Evolutionary conservation across 2,329 filamentous ascomycete genomes (phyloP), one percentile per base, ranked within the genome.

Genomic region (Pyrenochaeta sp.): DNA sequence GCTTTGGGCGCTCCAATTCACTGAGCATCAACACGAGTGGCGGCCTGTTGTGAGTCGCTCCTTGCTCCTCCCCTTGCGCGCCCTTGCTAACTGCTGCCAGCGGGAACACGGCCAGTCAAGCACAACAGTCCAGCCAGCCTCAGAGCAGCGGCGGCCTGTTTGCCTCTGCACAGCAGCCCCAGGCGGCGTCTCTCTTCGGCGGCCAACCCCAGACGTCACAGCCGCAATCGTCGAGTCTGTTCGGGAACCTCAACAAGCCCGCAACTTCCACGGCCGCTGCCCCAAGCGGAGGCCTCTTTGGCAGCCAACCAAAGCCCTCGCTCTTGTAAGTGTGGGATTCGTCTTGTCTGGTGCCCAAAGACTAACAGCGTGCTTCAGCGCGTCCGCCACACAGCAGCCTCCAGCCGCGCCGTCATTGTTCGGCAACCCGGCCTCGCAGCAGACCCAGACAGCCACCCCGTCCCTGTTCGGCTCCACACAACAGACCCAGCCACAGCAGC

Each of bases 11-110:
- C 32, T 77, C 74, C 17, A 77, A 77, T 58, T 76, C 74, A 44
- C 69, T 83, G 61, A 79, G 75, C 46, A 75, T 83, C 58, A 83
- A 82, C 58, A 83, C 81, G 14, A 74, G 74, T 49, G 62, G 76
- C 62, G 73, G 74, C 38, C 67, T 77, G 31, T 78, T 78, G 77
- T 78, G 67, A 67, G 75, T 70, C 19, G 46, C 18, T 29, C 35
- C 9, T 9, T 34, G 9, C n/a, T 24, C 10, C 7, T 34, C 27
- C 28, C 17, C n/a, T n/a, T n/a, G n/a, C n/a, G n/a, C n/a, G n/a
- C n/a, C 45, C 32, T 23, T 41, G 51, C 65, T 67, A 53, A 67
- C 60, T 31, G 38, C 35, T 35, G 44, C 31, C 32, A 67, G 67
- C 49, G 64, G 68, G 45, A 63, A 53, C 53, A 66, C 65, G 52